Evolutionary conservation across 2,329 filamentous ascomycete genomes (phyloP).

Genomic region (Colletotrichum sp.): DNA sequence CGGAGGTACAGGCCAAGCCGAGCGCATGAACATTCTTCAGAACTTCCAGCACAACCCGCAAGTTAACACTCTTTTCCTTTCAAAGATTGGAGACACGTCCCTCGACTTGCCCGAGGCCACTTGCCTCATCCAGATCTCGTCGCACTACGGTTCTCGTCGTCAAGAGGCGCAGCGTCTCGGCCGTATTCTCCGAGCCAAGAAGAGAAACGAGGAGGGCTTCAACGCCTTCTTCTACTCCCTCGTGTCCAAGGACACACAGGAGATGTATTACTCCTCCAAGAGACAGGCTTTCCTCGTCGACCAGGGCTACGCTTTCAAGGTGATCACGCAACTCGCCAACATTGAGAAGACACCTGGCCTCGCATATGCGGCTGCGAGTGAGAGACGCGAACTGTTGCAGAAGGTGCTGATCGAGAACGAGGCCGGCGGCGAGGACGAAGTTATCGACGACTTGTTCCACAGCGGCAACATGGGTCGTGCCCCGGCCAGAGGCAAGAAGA

Average conservation of each 20-base stretch:
- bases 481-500: conserved; percentile 46
- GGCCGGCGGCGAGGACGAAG: conserved; percentile 72
- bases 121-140: conserved; percentile 95
- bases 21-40: conserved; percentile 85
- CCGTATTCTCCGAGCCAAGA: conserved; percentile 91
- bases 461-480: conserved; percentile 47
- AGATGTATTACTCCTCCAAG: conserved; percentile 98
- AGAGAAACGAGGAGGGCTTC: conserved; percentile 96
- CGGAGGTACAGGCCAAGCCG: conserved; percentile 83
- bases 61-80: conserved; percentile 92
- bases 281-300: conserved; percentile 96
- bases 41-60: conserved; percentile 94
- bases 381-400: conserved; percentile 85
- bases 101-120: conserved; percentile 96
- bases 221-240: conserved; percentile 99
- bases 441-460: conserved; percentile 65
- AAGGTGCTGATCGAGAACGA: conserved; percentile 91
- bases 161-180: conserved; percentile 95
- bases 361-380: conserved; percentile 77
- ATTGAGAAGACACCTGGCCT: conserved; percentile 84
- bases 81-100: conserved; percentile 98
- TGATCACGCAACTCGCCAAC: conserved; percentile 93
- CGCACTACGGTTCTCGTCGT: conserved; percentile 94
- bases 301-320: conserved; percentile 98
- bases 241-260: conserved; percentile 95